A percentile compares a stretch with the other conserved stretches of the same genome.
These are phyloP conservation scores for Lentinula sp. DNA, from an alignment of 768 basidiomycete genomes.

Conservation along the genomic window DNA sequence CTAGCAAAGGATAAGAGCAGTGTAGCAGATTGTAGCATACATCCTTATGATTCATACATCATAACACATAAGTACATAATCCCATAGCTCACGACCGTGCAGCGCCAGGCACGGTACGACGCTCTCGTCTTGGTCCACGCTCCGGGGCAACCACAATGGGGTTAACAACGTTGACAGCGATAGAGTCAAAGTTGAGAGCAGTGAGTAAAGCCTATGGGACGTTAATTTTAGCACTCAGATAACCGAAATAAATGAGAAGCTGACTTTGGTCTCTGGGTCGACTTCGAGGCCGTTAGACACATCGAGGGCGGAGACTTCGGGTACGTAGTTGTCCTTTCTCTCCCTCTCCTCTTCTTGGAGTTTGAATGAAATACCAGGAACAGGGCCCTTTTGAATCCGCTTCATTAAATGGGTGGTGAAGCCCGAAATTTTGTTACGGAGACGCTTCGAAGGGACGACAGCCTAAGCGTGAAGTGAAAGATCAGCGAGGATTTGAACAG, in stretches of 20 bases:
- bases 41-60: neutral
- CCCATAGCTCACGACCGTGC: constrained; percentile 17
- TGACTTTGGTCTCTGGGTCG: constrained; percentile 90
- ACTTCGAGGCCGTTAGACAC: constrained; percentile 72
- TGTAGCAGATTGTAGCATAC: too few species aligned
- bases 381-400: constrained; percentile 97
- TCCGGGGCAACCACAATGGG: constrained; percentile 64
- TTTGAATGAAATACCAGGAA: constrained; percentile 98
- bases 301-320: constrained; percentile 95
- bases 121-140: constrained; percentile 67
- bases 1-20: too few species aligned
- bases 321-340: constrained; percentile 98
- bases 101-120: constrained; percentile 79
- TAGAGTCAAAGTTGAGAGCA: constrained; percentile 91
- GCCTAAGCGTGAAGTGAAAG: constrained; percentile 40
- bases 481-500: neutral
- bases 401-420: constrained; percentile 99
- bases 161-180: constrained; percentile 65
- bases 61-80: neutral
- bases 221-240: neutral
- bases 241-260: constrained; percentile 18
- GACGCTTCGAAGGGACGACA: constrained; percentile 94
- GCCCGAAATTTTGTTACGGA: constrained; percentile 99
- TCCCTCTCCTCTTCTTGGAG: constrained; percentile 99
- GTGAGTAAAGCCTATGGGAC: constrained; percentile 71